Evolutionary conservation across 1,139 yeast genomes (phyloP).

Genomic region (Geotrichum siamense): DNA sequence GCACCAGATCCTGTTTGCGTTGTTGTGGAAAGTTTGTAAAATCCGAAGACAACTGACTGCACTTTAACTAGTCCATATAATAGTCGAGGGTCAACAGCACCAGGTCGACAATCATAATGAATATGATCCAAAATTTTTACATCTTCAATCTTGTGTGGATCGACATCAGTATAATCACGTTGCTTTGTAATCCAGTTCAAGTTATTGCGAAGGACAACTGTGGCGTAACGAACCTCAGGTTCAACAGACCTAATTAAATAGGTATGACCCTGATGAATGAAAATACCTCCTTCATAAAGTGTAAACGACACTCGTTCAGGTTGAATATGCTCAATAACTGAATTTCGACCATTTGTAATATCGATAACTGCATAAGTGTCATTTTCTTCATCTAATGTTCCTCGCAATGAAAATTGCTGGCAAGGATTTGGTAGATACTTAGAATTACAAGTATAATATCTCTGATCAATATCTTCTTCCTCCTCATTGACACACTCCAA

Average conservation of each 20-base stretch:
- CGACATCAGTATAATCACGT: slow-evolving; percentile 87
- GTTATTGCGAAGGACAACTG: slow-evolving; percentile 66
- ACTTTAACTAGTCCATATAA: slow-evolving; percentile 61
- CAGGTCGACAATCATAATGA: background rate
- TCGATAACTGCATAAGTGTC: slow-evolving; percentile 82
- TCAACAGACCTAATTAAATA: slow-evolving; percentile 81
- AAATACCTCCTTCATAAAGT: slow-evolving; percentile 90
- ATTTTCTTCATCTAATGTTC: slow-evolving; percentile 43
- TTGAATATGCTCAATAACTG: slow-evolving; percentile 85
- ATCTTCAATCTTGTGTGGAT: slow-evolving; percentile 56
- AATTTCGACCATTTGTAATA: slow-evolving; percentile 63
- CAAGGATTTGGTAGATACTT: slow-evolving; percentile 77
- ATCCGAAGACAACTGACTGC: slow-evolving; percentile 81
- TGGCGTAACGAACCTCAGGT: slow-evolving; percentile 65
- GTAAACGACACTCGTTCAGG: slow-evolving; percentile 85
- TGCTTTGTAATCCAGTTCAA: slow-evolving; percentile 93
- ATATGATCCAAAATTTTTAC: background rate
- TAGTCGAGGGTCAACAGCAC: background rate
- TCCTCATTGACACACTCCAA: slow-evolving; percentile 18
- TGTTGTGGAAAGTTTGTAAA: slow-evolving; percentile 63
- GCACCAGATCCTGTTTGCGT: slow-evolving; percentile 35
- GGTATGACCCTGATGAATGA: slow-evolving; percentile 87
- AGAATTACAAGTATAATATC: slow-evolving; percentile 50
- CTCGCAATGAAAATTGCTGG: slow-evolving; percentile 46
- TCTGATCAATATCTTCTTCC: slow-evolving; percentile 40